A percentile compares a stretch with the other conserved stretches of the same genome.
Evolutionary conservation across 768 basidiomycete species (phyloP).

Genomic region (Leccinum disarticulatum): DNA sequence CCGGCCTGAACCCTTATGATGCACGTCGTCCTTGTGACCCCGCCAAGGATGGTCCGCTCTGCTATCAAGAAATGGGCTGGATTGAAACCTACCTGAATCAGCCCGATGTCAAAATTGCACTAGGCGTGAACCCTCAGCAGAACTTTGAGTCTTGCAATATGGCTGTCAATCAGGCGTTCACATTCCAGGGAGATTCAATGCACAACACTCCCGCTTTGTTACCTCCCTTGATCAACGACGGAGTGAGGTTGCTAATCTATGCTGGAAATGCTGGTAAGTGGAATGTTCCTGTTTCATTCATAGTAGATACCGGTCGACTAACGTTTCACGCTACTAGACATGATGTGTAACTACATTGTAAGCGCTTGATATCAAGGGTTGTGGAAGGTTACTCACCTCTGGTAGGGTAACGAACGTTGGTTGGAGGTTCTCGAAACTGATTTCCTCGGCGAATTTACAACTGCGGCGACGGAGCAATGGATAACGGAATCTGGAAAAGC

Average conservation of each 20-base stretch:
- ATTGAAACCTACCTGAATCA: constrained; percentile 88
- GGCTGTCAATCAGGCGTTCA: constrained; percentile 80
- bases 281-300: neutral
- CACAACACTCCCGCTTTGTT: constrained; percentile 79
- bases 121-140: constrained; percentile 64
- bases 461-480: constrained; percentile 54
- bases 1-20: constrained; percentile 89
- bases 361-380: constrained; percentile 13
- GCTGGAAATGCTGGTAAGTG: constrained; percentile 78
- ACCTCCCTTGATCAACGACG: constrained; percentile 77
- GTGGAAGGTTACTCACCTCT: neutral
- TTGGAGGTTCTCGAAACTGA: constrained; percentile 58
- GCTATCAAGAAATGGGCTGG: constrained; percentile 82
- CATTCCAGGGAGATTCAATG: constrained; percentile 81
- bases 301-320: constrained; percentile 7
- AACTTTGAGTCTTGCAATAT: constrained; percentile 74
- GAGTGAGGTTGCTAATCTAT: constrained; percentile 84
- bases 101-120: constrained; percentile 69
- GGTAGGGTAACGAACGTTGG: constrained; percentile 78
- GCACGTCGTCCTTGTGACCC: constrained; percentile 75
- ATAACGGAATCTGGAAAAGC: constrained; percentile 50
- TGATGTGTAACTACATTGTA: constrained; percentile 86
- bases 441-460: constrained; percentile 61
- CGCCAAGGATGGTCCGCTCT: constrained; percentile 65
- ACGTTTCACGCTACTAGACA: constrained; percentile 45